Evolutionary conservation across 164 flowering plant genomes (phyloP), one percentile per base, ranked within the genome.

Genomic region (Brasenia schreberi): DNA sequence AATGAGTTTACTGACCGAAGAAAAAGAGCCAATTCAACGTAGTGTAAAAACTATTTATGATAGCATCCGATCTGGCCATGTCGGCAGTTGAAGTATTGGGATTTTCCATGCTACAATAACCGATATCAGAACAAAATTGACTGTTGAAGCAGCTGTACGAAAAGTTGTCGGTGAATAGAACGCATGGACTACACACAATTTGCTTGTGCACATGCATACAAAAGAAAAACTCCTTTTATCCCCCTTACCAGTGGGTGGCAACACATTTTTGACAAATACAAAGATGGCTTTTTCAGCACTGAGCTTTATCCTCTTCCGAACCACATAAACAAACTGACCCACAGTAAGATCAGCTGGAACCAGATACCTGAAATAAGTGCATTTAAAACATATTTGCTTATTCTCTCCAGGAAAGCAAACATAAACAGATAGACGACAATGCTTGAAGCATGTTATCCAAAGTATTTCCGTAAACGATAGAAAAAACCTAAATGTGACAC

Each of bases 301-400:
- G 18, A 89, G 86, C 78, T 85, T 85, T 12, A 89, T 89, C 81
- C 96, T 85, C 81, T 89, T 89, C 19, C 96, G 85, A 45, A 89
- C 89, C 66, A 89, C 96, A 69, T 89, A 89, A 66, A 89, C 96
- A 76, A 89, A 89, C 72, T 89, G 96, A 49, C 96, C 92, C 58
- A 87, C 93, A 60, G 92, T 86, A 73, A 90, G 74, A 75, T 90
- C 97, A 64, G 97, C 92, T 72, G 97, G 97, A 66, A 90, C 97
- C 61, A 90, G 84, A 70, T 90, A 89, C 62, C 96, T 89, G 81
- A 76, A 79, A 45, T 72, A 67, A 75, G 18, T 18, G 58, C 18
- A 43, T 5, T 33, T 18, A 58, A 11, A 17, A 59, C 27, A 23
- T 23, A 23, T 23, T n/a, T n/a, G 27, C 27, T 23, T 23, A 23